Conservation (phyloP, 2,329 filamentous ascomycete species). For the Pseudogymnoascus sp. region DNA sequence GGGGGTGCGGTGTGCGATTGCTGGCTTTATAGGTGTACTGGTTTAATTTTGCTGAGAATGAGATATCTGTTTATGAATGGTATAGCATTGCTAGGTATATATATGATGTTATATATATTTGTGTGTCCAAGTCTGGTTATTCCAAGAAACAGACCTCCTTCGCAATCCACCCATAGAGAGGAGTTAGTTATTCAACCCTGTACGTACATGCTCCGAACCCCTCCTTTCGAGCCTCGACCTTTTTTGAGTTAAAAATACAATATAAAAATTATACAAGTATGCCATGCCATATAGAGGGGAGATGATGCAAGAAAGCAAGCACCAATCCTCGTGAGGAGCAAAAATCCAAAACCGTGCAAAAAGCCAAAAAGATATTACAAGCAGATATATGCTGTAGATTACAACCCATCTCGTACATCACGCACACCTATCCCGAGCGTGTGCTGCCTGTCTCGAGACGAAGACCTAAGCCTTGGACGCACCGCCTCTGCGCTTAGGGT, state of each 20-base stretch:
- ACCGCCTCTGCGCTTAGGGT: slow-evolving; percentile 47
- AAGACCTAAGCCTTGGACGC: slow-evolving; percentile 3
- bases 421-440: too few relatives aligned
- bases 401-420: slow-evolving; percentile 1
- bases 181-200: background rate
- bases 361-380: background rate
- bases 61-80: background rate
- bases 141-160: background rate
- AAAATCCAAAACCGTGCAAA: background rate
- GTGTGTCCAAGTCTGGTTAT: background rate
- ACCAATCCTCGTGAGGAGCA: background rate
- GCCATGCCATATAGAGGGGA: background rate
- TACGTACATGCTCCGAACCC: background rate
- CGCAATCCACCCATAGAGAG: slow-evolving; percentile 6
- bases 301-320: background rate
- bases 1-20: background rate
- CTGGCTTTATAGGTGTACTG: background rate
- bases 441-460: too few relatives aligned
- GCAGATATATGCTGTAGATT: background rate
- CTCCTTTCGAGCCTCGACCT: background rate
- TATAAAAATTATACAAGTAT: background rate
- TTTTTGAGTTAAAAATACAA: slow-evolving; percentile 1
- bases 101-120: background rate
- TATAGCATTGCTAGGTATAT: slow-evolving; percentile 5
- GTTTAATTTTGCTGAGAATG: background rate